A percentile compares a stretch with the other conserved stretches of the same genome.
These are phyloP conservation scores for Aspergillus viridinutans DNA, from an alignment of 2,329 filamentous ascomycete species.

Conservation along the genomic window DNA sequence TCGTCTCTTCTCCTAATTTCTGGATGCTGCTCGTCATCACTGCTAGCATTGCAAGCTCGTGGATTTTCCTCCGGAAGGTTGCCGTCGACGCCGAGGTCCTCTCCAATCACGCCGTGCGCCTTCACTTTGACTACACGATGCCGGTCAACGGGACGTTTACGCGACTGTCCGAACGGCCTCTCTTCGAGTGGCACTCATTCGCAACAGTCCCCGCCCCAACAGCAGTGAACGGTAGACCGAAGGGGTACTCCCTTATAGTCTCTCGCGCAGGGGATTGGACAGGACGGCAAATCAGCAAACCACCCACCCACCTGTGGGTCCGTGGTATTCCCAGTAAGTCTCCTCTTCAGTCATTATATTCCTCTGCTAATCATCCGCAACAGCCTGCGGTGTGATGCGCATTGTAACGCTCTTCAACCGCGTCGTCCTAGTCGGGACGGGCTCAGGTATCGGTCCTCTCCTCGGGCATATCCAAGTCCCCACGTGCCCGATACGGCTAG, in stretches of 20 bases:
- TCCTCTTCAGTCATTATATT: background rate
- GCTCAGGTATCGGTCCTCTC: constrained; percentile 38
- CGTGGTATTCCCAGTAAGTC: constrained; percentile 15
- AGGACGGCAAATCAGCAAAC: constrained; percentile 14
- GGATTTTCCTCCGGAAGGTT: constrained; percentile 16
- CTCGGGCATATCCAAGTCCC: constrained; percentile 29
- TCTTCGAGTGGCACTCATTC: constrained; percentile 22
- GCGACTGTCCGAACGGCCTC: constrained; percentile 14
- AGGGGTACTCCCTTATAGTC: constrained; percentile 11
- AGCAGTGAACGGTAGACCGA: background rate
- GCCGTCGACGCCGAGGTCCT: constrained; percentile 18
- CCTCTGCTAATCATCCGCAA: background rate
- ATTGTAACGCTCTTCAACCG: constrained; percentile 32
- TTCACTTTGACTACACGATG: constrained; percentile 19
- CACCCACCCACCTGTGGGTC: constrained; percentile 16
- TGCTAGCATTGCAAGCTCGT: constrained; percentile 17
- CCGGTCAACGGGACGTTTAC: constrained; percentile 15
- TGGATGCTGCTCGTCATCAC: constrained; percentile 21
- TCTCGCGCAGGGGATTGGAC: constrained; percentile 22
- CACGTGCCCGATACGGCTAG: constrained; percentile 20
- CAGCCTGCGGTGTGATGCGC: constrained; percentile 31
- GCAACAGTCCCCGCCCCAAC: constrained; percentile 15
- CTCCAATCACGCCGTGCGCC: constrained; percentile 19
- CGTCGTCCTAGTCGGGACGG: constrained; percentile 38
- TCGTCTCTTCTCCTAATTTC: constrained; percentile 11